These are phyloP conservation scores for Yamadazyma siamensis DNA, from an alignment of 1,139 yeast species.

Conservation along the genomic window DNA sequence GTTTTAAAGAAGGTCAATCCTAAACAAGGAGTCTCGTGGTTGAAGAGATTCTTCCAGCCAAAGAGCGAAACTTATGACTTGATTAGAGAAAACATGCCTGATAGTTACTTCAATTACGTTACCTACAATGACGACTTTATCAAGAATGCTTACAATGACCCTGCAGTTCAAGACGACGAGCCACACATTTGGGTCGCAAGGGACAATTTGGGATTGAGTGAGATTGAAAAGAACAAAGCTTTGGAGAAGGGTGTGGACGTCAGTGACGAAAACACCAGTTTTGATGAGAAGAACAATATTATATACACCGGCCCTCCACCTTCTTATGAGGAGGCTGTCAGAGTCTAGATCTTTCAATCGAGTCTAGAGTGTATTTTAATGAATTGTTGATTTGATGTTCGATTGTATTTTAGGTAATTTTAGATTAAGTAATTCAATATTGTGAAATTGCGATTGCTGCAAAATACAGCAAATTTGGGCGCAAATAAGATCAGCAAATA, in stretches of 20 bases:
- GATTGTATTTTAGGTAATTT: too few relatives aligned
- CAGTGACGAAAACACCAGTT: constrained; percentile 54
- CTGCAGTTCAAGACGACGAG: constrained; percentile 56
- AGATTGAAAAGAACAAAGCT: constrained; percentile 57
- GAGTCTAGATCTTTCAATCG: constrained; percentile 20
- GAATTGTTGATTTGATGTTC: constrained; percentile 2
- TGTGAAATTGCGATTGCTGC: constrained; percentile 3
- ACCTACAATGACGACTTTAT: constrained; percentile 42
- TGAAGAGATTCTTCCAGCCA: constrained; percentile 40
- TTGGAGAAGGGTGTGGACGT: constrained; percentile 53
- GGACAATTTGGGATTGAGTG: constrained; percentile 69
- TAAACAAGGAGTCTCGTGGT: constrained; percentile 24
- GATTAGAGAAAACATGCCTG: constrained; percentile 38
- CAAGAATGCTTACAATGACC: constrained; percentile 61
- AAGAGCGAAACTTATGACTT: constrained; percentile 37
- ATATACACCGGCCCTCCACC: constrained; percentile 67
- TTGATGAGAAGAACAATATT: constrained; percentile 52
- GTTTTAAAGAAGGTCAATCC: constrained; percentile 10
- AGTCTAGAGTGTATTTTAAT: constrained; percentile 1
- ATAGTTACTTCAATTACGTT: constrained; percentile 38
- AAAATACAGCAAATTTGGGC: not conserved
- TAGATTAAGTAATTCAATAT: too few relatives aligned
- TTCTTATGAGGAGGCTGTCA: constrained; percentile 42
- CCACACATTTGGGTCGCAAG: constrained; percentile 70
- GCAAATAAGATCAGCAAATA: constrained; percentile 3